Evolutionary conservation across 1,284 basidiomycete genomes (phyloP).

Genomic region (Cystobasidium sp.): DNA sequence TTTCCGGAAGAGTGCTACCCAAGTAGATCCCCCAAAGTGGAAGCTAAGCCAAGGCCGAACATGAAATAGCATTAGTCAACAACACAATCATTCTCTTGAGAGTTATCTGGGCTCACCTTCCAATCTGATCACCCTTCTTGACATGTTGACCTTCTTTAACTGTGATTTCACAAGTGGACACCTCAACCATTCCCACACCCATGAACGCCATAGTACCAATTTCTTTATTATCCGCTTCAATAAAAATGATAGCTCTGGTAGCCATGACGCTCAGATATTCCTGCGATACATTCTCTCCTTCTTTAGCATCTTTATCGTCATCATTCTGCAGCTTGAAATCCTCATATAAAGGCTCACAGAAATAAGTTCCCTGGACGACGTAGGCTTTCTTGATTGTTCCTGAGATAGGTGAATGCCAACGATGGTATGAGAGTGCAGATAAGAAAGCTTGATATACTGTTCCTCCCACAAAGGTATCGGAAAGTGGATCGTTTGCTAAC

Average conservation of each 20-base stretch:
- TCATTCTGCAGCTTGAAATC: slow-evolving; percentile 44
- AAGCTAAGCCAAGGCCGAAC: slow-evolving; percentile 13
- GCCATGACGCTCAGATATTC: slow-evolving; percentile 58
- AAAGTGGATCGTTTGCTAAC: slow-evolving; percentile 56
- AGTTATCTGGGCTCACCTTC: slow-evolving; percentile 19
- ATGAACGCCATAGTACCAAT: slow-evolving; percentile 64
- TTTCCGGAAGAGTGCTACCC: slow-evolving; percentile 42
- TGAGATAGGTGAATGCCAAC: slow-evolving; percentile 64
- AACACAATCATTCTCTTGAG: too few relatives aligned
- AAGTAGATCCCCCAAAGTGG: slow-evolving; percentile 43
- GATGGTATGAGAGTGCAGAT: slow-evolving; percentile 62
- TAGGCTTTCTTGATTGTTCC: slow-evolving; percentile 60
- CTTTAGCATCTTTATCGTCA: slow-evolving; percentile 52
- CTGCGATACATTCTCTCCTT: slow-evolving; percentile 56
- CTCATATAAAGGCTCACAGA: slow-evolving; percentile 54
- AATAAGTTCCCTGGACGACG: slow-evolving; percentile 64
- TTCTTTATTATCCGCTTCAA: slow-evolving; percentile 62
- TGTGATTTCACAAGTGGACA: slow-evolving; percentile 63
- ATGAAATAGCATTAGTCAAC: neutral
- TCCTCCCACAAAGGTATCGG: slow-evolving; percentile 61
- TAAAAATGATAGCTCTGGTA: slow-evolving; percentile 64
- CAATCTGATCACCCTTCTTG: slow-evolving; percentile 43
- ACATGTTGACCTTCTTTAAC: slow-evolving; percentile 52
- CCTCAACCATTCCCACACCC: slow-evolving; percentile 65
- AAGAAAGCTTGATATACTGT: slow-evolving; percentile 66